Evolutionary conservation across 371 early-diverging fungal genomes (phyloP).

Genomic region (Mucor saturninus): DNA sequence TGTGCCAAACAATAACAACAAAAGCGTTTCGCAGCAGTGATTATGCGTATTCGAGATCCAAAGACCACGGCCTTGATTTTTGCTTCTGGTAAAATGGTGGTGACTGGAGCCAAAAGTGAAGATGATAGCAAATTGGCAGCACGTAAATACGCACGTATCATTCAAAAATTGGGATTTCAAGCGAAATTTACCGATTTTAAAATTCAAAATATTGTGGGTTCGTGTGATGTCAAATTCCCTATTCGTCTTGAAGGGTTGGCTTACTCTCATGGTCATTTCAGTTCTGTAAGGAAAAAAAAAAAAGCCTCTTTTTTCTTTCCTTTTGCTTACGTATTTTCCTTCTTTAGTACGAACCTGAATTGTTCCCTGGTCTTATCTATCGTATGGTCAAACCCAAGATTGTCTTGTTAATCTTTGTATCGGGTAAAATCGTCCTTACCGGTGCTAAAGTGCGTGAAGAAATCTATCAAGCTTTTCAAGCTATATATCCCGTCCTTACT

Average conservation of each 20-base stretch:
- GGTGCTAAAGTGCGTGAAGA: constrained; percentile 99
- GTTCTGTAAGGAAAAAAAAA: constrained; percentile 70
- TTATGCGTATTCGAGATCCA: constrained; percentile 99
- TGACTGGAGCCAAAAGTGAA: constrained; percentile 96
- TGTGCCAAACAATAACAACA: not conserved
- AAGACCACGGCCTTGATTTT: constrained; percentile 99
- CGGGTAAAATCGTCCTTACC: constrained; percentile 99
- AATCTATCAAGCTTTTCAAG: constrained; percentile 99
- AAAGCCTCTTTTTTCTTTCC: constrained; percentile 5
- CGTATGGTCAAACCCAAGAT: constrained; percentile 99
- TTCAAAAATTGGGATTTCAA: constrained; percentile 98
- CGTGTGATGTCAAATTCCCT: constrained; percentile 99
- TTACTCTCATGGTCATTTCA: constrained; percentile 97
- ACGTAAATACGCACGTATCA: constrained; percentile 99
- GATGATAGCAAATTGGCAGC: constrained; percentile 97
- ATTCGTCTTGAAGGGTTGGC: constrained; percentile 99
- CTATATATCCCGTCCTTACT: constrained; percentile 98
- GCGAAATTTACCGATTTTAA: constrained; percentile 99
- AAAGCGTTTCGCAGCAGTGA: constrained; percentile 99
- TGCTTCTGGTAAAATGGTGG: constrained; percentile 99
- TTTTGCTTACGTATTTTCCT: constrained; percentile 5
- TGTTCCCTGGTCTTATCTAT: constrained; percentile 99
- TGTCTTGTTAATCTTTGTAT: constrained; percentile 99
- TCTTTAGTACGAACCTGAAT: constrained; percentile 98
- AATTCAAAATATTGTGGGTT: constrained; percentile 99